Evolutionary conservation across 2,329 filamentous ascomycete genomes (phyloP).

Genomic region (Neopestalotiopsis rosae): DNA sequence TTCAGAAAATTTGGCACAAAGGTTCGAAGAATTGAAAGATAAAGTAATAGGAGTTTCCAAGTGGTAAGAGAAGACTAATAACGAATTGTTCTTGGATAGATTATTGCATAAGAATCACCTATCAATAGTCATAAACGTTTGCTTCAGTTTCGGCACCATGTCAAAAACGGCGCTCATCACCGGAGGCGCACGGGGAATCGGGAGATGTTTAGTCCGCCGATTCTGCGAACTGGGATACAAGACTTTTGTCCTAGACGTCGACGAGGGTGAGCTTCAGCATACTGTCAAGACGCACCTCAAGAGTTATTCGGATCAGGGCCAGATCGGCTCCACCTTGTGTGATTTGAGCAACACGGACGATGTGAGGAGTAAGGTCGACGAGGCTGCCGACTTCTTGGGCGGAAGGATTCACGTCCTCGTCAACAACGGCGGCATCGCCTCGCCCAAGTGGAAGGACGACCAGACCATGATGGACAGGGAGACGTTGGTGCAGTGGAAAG

Average conservation of each 20-base stretch:
- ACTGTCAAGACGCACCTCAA: conserved; percentile 37
- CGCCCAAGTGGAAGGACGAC: conserved; percentile 45
- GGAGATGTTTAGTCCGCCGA: conserved; percentile 47
- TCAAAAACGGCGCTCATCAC: conserved; percentile 19
- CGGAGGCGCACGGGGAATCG: conserved; percentile 50
- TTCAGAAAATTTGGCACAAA: background rate
- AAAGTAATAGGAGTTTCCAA: too few relatives aligned
- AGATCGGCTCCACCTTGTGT: conserved; percentile 43
- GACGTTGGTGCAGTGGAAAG: conserved; percentile 49
- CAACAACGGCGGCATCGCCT: conserved; percentile 44
- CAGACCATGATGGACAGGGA: conserved; percentile 50
- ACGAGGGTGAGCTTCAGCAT: conserved; percentile 44
- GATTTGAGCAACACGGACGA: conserved; percentile 44
- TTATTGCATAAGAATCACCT: too few relatives aligned
- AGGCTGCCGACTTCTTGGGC: conserved; percentile 41
- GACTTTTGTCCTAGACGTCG: conserved; percentile 50
- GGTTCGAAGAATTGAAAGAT: background rate
- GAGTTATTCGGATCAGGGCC: conserved; percentile 30
- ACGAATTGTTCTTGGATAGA: too few relatives aligned
- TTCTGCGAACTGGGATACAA: conserved; percentile 47
- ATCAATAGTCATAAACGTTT: too few relatives aligned
- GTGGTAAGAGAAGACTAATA: too few relatives aligned
- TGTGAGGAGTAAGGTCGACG: conserved; percentile 40
- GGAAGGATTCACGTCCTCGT: conserved; percentile 44
- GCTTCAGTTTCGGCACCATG: conserved; percentile 5